phyloP scores from a whole-genome alignment of 2,329 filamentous ascomycete genomes.

The Chrysosporium keratinophilum region DNA sequence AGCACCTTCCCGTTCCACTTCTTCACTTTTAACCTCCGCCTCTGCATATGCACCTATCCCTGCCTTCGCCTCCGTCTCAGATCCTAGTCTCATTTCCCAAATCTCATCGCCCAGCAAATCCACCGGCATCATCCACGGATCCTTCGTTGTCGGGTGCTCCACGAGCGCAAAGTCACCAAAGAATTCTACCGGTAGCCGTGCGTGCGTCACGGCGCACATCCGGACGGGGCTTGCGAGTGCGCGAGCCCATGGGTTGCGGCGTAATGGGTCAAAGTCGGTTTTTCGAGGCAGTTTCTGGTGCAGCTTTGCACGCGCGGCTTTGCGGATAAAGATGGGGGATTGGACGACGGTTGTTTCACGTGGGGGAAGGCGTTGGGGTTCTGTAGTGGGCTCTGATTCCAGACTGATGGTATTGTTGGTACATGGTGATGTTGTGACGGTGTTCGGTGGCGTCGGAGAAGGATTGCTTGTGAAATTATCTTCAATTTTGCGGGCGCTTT shows the following conservation, averaged over 20 bases:
- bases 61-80: slow-evolving; percentile 1
- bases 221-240: slow-evolving; percentile 31
- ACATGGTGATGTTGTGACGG: background rate
- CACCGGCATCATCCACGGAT: slow-evolving; percentile 28
- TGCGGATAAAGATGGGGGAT: slow-evolving; percentile 11
- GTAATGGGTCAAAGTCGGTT: slow-evolving; percentile 21
- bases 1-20: background rate
- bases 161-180: slow-evolving; percentile 31
- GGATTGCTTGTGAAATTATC: background rate
- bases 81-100: slow-evolving; percentile 1
- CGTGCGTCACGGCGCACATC: slow-evolving; percentile 26
- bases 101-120: slow-evolving; percentile 26
- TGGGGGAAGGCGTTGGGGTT: background rate
- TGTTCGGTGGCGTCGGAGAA: background rate
- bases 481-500: background rate
- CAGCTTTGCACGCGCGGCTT: slow-evolving; percentile 2
- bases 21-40: background rate
- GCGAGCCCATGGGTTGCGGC: slow-evolving; percentile 33
- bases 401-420: background rate
- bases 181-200: slow-evolving; percentile 27
- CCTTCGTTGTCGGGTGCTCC: slow-evolving; percentile 21
- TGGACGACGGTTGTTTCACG: slow-evolving; percentile 9
- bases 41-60: background rate
- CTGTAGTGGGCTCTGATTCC: background rate
- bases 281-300: slow-evolving; percentile 11